phyloP scores from a whole-genome alignment of 2,329 filamentous ascomycete genomes.

The Onygenales sp. region DNA sequence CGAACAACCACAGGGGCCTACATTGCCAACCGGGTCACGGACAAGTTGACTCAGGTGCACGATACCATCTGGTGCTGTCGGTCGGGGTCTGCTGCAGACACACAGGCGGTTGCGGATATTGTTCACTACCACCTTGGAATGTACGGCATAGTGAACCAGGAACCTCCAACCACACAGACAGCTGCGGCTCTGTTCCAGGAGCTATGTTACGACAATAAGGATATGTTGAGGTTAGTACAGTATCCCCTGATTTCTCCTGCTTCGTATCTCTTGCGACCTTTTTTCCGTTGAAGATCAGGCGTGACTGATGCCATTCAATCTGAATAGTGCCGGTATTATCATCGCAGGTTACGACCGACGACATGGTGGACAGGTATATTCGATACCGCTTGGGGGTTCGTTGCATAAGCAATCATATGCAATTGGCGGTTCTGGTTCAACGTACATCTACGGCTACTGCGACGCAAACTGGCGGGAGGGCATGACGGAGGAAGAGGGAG shows the following conservation, averaged over 20 bases:
- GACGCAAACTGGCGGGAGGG: constrained; percentile 91
- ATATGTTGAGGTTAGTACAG: constrained; percentile 64
- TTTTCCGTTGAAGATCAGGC: constrained; percentile 2
- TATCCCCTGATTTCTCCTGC: background rate
- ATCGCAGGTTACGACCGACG: constrained; percentile 96
- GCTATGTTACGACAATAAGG: constrained; percentile 96
- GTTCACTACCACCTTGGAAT: constrained; percentile 93
- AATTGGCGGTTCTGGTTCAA: constrained; percentile 93
- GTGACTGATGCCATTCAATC: background rate
- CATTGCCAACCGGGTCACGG: constrained; percentile 97
- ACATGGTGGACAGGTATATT: constrained; percentile 95
- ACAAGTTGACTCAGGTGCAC: constrained; percentile 97
- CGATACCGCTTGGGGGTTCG: constrained; percentile 89
- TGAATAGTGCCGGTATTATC: constrained; percentile 76
- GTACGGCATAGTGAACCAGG: constrained; percentile 83
- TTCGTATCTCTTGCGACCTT: background rate
- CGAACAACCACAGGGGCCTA: constrained; percentile 96
- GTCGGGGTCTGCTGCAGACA: constrained; percentile 93
- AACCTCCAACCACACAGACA: constrained; percentile 85
- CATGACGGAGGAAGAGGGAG: constrained; percentile 86
- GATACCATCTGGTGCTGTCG: constrained; percentile 99
- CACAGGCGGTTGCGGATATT: constrained; percentile 94
- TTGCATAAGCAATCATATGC: constrained; percentile 95
- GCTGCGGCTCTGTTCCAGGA: constrained; percentile 96
- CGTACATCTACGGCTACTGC: constrained; percentile 99